Evolutionary conservation across 371 early-diverging fungal species (phyloP), one percentile per base, ranked within the genome.

Genomic region (Mortierella sp.): DNA sequence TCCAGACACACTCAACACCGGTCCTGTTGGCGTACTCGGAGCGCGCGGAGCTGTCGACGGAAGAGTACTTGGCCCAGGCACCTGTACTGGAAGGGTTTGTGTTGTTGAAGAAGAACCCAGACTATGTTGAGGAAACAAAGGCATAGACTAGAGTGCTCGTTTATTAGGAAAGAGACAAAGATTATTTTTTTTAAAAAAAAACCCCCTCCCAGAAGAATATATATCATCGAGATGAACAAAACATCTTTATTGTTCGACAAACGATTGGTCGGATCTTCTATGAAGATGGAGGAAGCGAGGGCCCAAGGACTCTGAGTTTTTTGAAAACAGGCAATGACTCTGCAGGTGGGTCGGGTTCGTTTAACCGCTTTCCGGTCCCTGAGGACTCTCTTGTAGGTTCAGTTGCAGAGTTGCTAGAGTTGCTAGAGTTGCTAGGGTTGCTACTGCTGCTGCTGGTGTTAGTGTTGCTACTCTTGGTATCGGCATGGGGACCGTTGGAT

Each of bases 1-100:
- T 98, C 90, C 99, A 99, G 80, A 96, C 98, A 51, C 98, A 99
- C 79, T 89, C 94, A 23, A 97, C 99, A 28, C 99, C 99, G 3
- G 98, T 99, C 17, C 84, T 99, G 68, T 81, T 99, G 65, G 97
- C 94, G 19, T 92, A 95, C 75, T 92, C 93, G 50, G 99, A 99
- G 83, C 92, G 97, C 55, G 99, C 99, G 15, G 99, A 99, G 83
- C 82, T 99, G 37, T 97, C 96, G 19, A 97, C 95, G 8, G 99
- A 99, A 80, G 97, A 98, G 87, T 98, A 91, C 71, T 65, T 93
- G 32, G 78, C 95, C 50, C 82, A 95, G 64, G 87, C 94, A 30
- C 89, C 87, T 30, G 90, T 94, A 34, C 82, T 98, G 62, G 99
- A 99, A 80, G 96, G 97, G 24, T 94, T 98, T 84, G 98, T 98